Evolutionary conservation across 352 stramenopile species (phyloP).

Genomic region (Globisporangium abappressorium): DNA sequence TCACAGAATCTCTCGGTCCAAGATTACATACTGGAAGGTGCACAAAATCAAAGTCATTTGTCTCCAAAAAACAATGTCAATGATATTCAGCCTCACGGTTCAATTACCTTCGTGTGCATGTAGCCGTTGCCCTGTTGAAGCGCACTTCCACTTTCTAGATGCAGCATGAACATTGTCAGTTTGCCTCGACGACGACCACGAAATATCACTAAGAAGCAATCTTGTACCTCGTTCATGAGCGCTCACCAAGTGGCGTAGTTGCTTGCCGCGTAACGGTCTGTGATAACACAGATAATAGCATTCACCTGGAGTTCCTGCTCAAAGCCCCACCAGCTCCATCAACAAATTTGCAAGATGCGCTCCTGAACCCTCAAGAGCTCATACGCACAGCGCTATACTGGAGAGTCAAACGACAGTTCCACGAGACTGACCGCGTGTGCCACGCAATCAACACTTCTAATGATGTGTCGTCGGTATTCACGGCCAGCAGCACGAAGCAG

Average conservation of each 20-base stretch:
- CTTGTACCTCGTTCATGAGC: neutral
- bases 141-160: neutral
- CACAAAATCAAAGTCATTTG: neutral
- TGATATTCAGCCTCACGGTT: no score
- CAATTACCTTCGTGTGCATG: neutral
- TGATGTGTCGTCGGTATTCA: no score
- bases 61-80: no score
- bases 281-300: neutral
- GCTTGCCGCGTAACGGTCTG: neutral
- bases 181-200: no score
- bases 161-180: neutral
- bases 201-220: no score
- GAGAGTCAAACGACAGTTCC: neutral
- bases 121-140: neutral
- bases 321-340: neutral
- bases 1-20: no score
- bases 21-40: neutral
- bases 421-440: constrained; percentile 3
- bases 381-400: neutral
- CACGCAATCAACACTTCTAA: neutral
- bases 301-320: neutral
- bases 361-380: neutral
- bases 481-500: no score
- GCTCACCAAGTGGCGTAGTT: neutral
- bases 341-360: neutral